A percentile compares a stretch with the other conserved stretches of the same genome.
Conservation (phyloP, 192 early-diverging fungal genomes). For the Pecoramyces ruminantium region DNA sequence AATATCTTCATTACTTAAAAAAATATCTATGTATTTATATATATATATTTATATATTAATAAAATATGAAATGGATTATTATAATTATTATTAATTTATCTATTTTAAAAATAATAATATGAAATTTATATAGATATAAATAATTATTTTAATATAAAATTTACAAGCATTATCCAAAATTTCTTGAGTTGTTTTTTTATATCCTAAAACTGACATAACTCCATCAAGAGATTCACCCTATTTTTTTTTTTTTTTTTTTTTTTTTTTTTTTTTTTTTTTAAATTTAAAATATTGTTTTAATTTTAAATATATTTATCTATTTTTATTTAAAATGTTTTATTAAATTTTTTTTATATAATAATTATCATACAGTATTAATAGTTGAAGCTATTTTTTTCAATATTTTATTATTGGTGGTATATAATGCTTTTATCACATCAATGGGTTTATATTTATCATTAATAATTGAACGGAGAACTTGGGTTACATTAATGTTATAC, state of each 20-base stretch:
- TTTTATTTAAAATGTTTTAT: neutral
- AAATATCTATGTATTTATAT: neutral
- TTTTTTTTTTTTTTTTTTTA: too few species aligned
- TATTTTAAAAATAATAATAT: neutral
- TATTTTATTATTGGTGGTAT: conserved; percentile 4
- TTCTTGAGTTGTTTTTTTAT: neutral
- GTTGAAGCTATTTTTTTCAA: neutral
- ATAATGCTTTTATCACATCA: conserved; percentile 25
- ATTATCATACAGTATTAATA: neutral
- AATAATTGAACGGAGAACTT: conserved; percentile 21
- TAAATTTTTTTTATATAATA: neutral
- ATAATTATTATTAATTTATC: neutral
- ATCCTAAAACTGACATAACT: neutral
- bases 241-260: neutral
- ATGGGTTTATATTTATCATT: conserved; percentile 22
- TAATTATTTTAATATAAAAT: neutral
- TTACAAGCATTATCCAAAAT: neutral
- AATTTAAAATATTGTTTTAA: too few species aligned
- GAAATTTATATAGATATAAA: too few species aligned
- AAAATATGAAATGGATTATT: neutral
- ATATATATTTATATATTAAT: too few species aligned
- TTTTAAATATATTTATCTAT: too few species aligned
- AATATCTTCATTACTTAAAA: neutral
- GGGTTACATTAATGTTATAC: conserved; percentile 13
- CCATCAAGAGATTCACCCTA: neutral